Evolutionary conservation across 371 early-diverging fungal species (phyloP).

Genomic region (Mucor plumbeus): DNA sequence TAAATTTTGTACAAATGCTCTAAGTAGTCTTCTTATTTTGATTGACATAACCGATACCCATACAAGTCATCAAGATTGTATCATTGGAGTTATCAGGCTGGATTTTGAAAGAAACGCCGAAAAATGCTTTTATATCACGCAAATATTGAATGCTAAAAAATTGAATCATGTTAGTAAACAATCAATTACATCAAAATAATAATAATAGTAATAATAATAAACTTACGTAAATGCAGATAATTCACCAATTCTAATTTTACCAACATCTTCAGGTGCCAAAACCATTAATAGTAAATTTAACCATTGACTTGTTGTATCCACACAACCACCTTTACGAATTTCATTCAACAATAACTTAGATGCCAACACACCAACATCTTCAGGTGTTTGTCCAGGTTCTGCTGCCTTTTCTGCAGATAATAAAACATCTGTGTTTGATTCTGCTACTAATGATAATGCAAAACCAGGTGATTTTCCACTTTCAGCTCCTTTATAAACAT

Average conservation of each 20-base stretch:
- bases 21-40: constrained; percentile 84
- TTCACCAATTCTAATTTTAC: constrained; percentile 86
- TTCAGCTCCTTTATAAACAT: constrained; percentile 95
- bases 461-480: constrained; percentile 95
- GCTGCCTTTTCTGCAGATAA: constrained; percentile 86
- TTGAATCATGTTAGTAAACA: neutral
- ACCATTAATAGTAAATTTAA: constrained; percentile 84
- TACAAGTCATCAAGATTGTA: constrained; percentile 82
- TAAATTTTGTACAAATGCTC: constrained; percentile 24
- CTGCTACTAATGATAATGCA: constrained; percentile 90
- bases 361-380: constrained; percentile 83
- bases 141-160: constrained; percentile 78
- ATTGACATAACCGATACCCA: constrained; percentile 91
- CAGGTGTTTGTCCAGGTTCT: constrained; percentile 82
- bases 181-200: neutral
- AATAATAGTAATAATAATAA: neutral
- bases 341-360: constrained; percentile 82
- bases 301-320: constrained; percentile 91
- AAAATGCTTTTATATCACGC: constrained; percentile 87
- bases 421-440: constrained; percentile 84
- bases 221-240: constrained; percentile 87
- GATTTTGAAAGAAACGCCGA: constrained; percentile 92
- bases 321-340: constrained; percentile 88
- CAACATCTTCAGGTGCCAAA: constrained; percentile 91
- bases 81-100: constrained; percentile 72